Evolutionary conservation across 768 basidiomycete species (phyloP).

Genomic region (Multifurca ochricompacta): DNA sequence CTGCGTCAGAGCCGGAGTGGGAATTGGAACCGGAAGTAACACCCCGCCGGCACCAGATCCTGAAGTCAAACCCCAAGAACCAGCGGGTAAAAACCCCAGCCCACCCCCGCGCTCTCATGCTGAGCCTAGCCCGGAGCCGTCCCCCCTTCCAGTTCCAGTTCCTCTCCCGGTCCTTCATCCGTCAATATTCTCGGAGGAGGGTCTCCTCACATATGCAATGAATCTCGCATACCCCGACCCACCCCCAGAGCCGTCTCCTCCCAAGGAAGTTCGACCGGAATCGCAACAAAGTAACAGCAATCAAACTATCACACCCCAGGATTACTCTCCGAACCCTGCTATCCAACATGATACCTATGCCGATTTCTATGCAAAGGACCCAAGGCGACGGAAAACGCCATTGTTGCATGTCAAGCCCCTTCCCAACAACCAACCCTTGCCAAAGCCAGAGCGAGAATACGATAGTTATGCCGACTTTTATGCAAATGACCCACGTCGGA

Average conservation of each 20-base stretch:
- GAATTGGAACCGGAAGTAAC: not conserved
- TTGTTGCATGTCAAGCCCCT: constrained; percentile 10
- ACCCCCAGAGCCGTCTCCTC: not conserved
- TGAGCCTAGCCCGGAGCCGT: not conserved
- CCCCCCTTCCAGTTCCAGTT: constrained; percentile 10
- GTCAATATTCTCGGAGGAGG: constrained; percentile 11
- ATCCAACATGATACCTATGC: constrained; percentile 12
- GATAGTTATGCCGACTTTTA: constrained; percentile 16
- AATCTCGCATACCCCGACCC: constrained; percentile 6
- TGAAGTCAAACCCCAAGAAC: not conserved
- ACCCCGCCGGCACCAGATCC: not conserved
- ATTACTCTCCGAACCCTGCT: not conserved
- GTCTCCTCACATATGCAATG: constrained; percentile 17
- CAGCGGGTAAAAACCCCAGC: not conserved
- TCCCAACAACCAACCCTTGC: constrained; percentile 9
- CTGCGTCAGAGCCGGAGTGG: no score
- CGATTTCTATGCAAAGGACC: constrained; percentile 16
- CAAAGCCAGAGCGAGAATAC: constrained; percentile 13
- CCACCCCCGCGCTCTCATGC: not conserved
- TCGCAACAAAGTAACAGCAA: constrained; percentile 11
- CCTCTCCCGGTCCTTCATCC: constrained; percentile 16
- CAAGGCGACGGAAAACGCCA: constrained; percentile 10
- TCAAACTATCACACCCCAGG: constrained; percentile 10
- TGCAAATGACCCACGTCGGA: constrained; percentile 12
- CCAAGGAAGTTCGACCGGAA: not conserved